A percentile compares a stretch with the other conserved stretches of the same genome.
Conservation (phyloP, 208 protist genomes). For the Trichomonas gallinae region DNA sequence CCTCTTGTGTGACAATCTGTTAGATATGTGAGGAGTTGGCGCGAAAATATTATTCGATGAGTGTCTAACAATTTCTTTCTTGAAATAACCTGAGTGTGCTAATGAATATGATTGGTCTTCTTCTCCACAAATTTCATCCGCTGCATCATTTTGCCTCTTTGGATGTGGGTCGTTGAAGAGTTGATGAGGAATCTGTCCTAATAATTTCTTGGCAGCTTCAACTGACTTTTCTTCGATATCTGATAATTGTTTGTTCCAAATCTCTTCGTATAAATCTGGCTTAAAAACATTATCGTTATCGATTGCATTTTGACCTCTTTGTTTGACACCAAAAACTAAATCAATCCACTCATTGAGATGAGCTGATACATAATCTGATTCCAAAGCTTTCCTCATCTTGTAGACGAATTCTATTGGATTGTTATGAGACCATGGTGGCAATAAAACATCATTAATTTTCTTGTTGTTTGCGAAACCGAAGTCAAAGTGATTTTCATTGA, state of each 20-base stretch:
- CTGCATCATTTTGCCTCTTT: no score
- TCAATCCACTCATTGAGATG: not conserved
- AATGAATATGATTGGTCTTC: no score
- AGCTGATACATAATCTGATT: not conserved
- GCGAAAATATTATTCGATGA: no score
- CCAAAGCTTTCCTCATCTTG: not conserved
- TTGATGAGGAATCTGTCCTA: not conserved
- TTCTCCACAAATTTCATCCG: no score
- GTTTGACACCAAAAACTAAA: not conserved
- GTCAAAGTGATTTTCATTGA: not conserved
- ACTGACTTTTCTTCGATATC: not conserved
- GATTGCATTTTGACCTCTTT: not conserved
- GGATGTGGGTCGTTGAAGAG: not conserved
- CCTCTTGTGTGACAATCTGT: no score
- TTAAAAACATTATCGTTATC: not conserved
- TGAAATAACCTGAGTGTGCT: no score
- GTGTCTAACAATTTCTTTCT: no score
- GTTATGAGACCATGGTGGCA: not conserved
- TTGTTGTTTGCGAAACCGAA: conserved; percentile 28
- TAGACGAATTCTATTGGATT: not conserved
- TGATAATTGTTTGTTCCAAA: not conserved
- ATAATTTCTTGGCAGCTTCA: not conserved
- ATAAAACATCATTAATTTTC: not conserved
- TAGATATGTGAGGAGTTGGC: no score
- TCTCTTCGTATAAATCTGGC: not conserved